Evolutionary conservation across 176 grass and related monocot genomes (phyloP).

Genomic region (Carex parvula): DNA sequence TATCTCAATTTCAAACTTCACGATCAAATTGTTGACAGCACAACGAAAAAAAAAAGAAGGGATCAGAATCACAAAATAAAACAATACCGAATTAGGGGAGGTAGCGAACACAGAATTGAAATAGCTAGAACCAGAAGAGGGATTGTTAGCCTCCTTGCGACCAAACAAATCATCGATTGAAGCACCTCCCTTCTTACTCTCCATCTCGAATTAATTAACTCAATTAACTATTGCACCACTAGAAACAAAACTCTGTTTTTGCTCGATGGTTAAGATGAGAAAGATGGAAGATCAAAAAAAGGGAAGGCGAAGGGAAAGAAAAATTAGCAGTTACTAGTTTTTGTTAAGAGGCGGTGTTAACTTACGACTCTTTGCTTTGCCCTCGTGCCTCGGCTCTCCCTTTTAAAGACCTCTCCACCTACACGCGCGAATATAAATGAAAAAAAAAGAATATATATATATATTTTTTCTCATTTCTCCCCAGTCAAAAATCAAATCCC

Average conservation of each 20-base stretch:
- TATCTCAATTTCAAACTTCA: neutral
- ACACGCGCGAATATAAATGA: neutral
- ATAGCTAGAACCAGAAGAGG: conserved; percentile 9
- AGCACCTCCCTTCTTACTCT: conserved; percentile 23
- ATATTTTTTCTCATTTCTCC: too few relatives aligned
- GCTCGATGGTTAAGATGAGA: neutral
- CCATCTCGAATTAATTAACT: too few relatives aligned
- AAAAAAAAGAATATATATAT: too few relatives aligned
- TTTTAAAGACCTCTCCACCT: conserved; percentile 25
- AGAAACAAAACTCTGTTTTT: neutral
- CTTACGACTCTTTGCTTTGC: conserved; percentile 15
- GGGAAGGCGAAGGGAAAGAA: neutral
- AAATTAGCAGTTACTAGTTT: conserved; percentile 1
- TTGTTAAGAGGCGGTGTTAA: conserved; percentile 17
- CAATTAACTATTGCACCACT: conserved; percentile 10
- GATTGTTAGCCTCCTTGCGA: conserved; percentile 11
- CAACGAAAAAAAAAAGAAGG: neutral
- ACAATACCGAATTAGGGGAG: neutral
- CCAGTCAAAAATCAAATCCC: neutral
- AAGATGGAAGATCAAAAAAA: neutral
- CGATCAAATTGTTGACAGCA: too few relatives aligned
- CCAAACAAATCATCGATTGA: conserved; percentile 24
- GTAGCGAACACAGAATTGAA: conserved; percentile 20
- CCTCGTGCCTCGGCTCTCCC: conserved; percentile 15
- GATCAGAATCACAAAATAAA: neutral